phyloP scores from a whole-genome alignment of 345 rosid species.

The Litchi chinensis region DNA sequence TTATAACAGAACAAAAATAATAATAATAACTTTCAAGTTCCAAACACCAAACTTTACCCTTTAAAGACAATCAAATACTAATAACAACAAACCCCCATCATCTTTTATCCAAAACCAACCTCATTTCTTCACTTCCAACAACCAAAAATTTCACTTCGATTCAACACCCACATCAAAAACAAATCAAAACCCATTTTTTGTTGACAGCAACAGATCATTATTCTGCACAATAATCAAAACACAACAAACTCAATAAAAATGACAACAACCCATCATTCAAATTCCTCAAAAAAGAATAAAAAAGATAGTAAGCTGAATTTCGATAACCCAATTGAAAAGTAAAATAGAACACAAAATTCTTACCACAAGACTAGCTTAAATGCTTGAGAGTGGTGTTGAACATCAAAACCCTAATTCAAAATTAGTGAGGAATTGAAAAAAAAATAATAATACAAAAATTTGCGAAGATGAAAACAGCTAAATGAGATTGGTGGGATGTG shows the following conservation, averaged over 20 bases:
- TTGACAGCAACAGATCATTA: conserved; percentile 4
- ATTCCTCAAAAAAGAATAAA: not conserved
- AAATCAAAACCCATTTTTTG: not conserved
- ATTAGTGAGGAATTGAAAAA: not conserved
- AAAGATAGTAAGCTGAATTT: not conserved
- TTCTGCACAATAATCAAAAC: conserved; percentile 9
- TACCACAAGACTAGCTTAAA: conserved; percentile 26
- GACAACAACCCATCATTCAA: not conserved
- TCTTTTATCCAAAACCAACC: not conserved
- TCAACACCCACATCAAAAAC: conserved; percentile 10
- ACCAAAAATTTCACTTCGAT: not conserved
- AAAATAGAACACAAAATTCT: not conserved
- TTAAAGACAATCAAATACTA: conserved; percentile 2
- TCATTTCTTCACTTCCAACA: not conserved
- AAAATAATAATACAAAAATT: not conserved
- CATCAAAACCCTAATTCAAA: conserved; percentile 4
- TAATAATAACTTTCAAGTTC: not conserved
- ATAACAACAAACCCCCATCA: conserved; percentile 16
- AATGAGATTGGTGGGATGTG: not conserved
- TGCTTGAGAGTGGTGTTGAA: conserved; percentile 5
- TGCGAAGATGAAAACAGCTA: not conserved
- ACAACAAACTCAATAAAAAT: not conserved
- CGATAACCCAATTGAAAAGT: not conserved
- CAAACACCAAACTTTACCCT: not conserved
- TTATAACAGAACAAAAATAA: not conserved